Base-by-base conservation (phyloP, 371 early-diverging fungal species). In the Coemansia sp. region DNA sequence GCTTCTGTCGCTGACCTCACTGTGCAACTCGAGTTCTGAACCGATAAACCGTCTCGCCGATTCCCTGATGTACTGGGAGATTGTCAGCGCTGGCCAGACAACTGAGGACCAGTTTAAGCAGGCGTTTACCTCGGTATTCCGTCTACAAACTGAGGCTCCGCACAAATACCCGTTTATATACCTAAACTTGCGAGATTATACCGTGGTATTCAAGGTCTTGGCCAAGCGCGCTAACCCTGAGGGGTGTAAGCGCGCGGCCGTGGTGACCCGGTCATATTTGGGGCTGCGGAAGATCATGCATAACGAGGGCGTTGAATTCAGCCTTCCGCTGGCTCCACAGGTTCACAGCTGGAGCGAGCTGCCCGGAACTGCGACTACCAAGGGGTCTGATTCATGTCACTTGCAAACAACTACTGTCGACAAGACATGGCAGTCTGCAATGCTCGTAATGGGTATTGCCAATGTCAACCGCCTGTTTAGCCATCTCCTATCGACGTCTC, bases 311-410 rank as follows among this genome's bases (percentile, higher is more conserved):
- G 71, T 70, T 2, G 71, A 63, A 18, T 74, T 70, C 31, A 63
- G 64, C 3, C 16, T 74, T 34, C 75, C 75, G 1, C 45, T 74
- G 26, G 75, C 75, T 3, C 75, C 75, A 31, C 66, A 70, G 51
- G 31, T 56, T 13, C 57, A 52, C 14, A 69, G 45, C 40, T 69
- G 63, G 63, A 66, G 62, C 63, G 70, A 69, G 27, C 51, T 71
- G 13, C 66, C 59, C 4, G 64, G 52, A 13, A 37, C 24, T 34
- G 11, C 37, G 6, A 42, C 16, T 27, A 26, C 2, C 21, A 29
- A 3, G 26, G 39, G 10, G 11, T 42, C 21, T 1, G 66, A 69
- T 29, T 27, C 16, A 14, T 52, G 21, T 6, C 64, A 55, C 13
- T 59, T 74, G 27, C 70, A 61, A 27, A 45, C 66, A 0, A 51